Evolutionary conservation across 202 grass and related monocot species (phyloP), one percentile per base, ranked within the genome.

Genomic region (Zoysia matrella): DNA sequence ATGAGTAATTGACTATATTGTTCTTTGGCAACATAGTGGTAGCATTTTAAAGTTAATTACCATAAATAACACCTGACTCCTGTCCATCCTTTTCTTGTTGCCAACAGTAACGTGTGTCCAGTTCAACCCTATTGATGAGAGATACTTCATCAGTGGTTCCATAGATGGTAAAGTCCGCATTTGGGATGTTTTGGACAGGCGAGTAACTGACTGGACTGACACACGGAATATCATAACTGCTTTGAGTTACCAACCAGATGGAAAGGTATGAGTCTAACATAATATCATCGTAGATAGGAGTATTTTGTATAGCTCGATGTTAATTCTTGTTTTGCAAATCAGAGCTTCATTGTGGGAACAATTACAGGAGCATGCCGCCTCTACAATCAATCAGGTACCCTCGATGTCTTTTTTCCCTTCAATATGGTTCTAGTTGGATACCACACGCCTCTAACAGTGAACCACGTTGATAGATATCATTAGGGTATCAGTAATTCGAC

Each of bases 181-280:
- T 76, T 99, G 96, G 96, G 82, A 80, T 86, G 72, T 88, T 78
- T 67, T 84, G 67, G 87, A 93, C 6, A 92, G 75, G 68, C 83
- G 91, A 6, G 96, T 99, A 53, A 77, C 83, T 80, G 89, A 99
- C 67, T 99, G 96, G 96, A 81, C 83, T 76, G 96, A 99, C 74
- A 75, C 86, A 6, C 80, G 91, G 73, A 83, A 93, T 73, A 90
- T 99, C 61, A 78, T 99, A 60, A 93, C 91, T 48, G 87, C 92
- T 81, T 69, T 99, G 44, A 92, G 73, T 74, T 95, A 93, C 62
- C 89, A 78, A 80, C 81, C 85, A 69, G 91, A 99, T 89, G 90
- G 89, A 80, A 95, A 94, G 93, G 96, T 94, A 74, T 80, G 63
- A 69, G 40, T 82, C 45, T 80, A 45, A 73, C 54, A 48, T 14